Evolutionary conservation across 805 yeast genomes (phyloP), one percentile per base, ranked within the genome.

Genomic region (Lipomyces yamanashiensis): DNA sequence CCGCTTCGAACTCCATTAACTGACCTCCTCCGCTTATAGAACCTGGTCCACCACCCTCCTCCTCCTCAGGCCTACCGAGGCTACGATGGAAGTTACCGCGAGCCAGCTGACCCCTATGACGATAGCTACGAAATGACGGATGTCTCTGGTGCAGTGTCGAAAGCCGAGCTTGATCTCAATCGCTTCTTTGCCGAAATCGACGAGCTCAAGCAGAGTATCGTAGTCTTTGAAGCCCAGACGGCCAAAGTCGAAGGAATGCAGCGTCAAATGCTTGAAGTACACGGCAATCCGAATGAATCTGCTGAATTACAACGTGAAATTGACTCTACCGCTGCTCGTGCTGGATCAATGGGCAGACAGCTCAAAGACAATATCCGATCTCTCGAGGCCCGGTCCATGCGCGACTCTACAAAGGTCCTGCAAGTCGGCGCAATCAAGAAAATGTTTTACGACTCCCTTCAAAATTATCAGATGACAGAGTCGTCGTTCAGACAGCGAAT

Each of bases 81-180:
- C 33, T 55, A 55, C 52, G 51, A 45, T 19, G 2, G 5, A 28
- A 33, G 33, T 33, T n/a, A n/a, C 23, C 17, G 21, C 19, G 50
- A 43, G n/a, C n/a, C 34, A 7, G 21, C 19, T 17, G 44, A 34
- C 9, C 36, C n/a, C 21, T 28, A 51, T 15, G 56, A 43, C 10
- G 50, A 37, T n/a, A 17, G 49, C 23, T 58, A 58, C 48, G 62
- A 59, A 34, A 59, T 59, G 62, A 15, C 15, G 19, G 52, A 52
- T 39, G 37, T 58, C 1, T 55, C 59, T 5, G 43, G 36, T 28
- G 45, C 51, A 3, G 45, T 28, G 9, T 33, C 59, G 28, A 21
- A 28, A 51, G 36, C 62, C 10, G 48, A 45, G 36, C 53, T 39
- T 28, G 63, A 49, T 19, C 12, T 59, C 41, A 41, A 41, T 12